These are phyloP conservation scores for Kazachstania psychrophila DNA, from an alignment of 805 yeast species.

Conservation along the genomic window DNA sequence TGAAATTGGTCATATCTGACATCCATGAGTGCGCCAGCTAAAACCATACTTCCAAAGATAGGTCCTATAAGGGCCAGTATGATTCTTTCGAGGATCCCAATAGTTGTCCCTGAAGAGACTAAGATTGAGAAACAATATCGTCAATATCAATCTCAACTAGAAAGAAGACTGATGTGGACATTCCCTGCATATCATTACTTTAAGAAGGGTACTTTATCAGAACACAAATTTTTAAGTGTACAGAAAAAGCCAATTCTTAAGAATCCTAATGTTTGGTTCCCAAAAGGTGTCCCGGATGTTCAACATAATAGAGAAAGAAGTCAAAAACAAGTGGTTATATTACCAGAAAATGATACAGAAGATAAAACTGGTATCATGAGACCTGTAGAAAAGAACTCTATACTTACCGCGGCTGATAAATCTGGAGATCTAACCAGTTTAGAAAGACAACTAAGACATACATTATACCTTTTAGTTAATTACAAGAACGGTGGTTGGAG, in stretches of 20 bases:
- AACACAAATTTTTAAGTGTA: conserved; percentile 63
- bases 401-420: conserved; percentile 71
- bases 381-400: conserved; percentile 59
- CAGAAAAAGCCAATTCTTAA: conserved; percentile 68
- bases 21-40: conserved; percentile 6
- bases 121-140: conserved; percentile 68
- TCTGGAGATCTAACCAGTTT: conserved; percentile 52
- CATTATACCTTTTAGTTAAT: conserved; percentile 67
- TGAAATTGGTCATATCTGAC: not conserved
- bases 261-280: conserved; percentile 68
- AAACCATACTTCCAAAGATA: not conserved
- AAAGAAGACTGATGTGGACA: conserved; percentile 92
- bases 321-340: conserved; percentile 61
- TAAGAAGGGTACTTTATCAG: conserved; percentile 82
- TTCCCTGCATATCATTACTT: conserved; percentile 90
- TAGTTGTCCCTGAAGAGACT: conserved; percentile 68
- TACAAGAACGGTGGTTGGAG: conserved; percentile 46
- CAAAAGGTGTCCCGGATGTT: conserved; percentile 77
- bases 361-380: conserved; percentile 49
- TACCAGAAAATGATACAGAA: conserved; percentile 54
- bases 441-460: conserved; percentile 70
- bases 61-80: conserved; percentile 38
- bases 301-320: conserved; percentile 86
- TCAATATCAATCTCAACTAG: conserved; percentile 75
- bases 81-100: conserved; percentile 71